Percentiles rank a stretch among this genome's conserved stretches.
phyloP scores from a whole-genome alignment of 2,329 filamentous ascomycete species.

The Dactylellina haptotyla region DNA sequence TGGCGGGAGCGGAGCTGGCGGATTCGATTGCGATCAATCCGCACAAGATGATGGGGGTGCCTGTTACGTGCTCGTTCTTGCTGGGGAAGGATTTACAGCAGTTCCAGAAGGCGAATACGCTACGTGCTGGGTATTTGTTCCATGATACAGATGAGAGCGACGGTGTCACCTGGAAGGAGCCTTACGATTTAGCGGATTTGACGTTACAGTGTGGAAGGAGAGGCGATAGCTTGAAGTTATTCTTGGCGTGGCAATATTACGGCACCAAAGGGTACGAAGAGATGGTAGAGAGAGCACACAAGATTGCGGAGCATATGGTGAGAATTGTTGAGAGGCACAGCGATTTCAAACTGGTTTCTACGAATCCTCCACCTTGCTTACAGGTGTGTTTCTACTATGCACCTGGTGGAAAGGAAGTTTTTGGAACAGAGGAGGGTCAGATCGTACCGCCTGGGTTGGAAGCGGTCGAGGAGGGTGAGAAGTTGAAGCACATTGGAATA shows the following conservation, averaged over 20 bases:
- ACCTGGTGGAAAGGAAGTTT: conserved; percentile 66
- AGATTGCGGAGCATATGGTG: conserved; percentile 75
- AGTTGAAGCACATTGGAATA: conserved; percentile 13
- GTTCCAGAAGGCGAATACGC: conserved; percentile 85
- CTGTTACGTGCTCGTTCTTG: conserved; percentile 89
- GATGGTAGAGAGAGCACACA: conserved; percentile 78
- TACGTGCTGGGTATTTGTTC: conserved; percentile 87
- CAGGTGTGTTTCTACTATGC: conserved; percentile 93
- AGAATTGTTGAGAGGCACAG: conserved; percentile 66
- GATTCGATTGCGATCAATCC: conserved; percentile 89
- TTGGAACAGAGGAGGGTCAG: conserved; percentile 55
- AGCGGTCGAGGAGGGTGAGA: conserved; percentile 4
- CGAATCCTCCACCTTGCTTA: conserved; percentile 83
- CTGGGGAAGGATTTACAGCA: conserved; percentile 78
- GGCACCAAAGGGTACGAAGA: conserved; percentile 74
- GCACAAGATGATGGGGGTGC: conserved; percentile 96
- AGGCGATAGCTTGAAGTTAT: conserved; percentile 86
- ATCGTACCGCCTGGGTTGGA: conserved; percentile 35
- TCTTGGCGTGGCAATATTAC: conserved; percentile 89
- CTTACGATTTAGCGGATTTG: conserved; percentile 90
- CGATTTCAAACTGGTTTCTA: conserved; percentile 77
- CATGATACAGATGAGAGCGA: conserved; percentile 67
- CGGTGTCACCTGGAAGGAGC: conserved; percentile 63
- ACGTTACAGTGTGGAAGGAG: conserved; percentile 92
- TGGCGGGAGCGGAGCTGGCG: conserved; percentile 77